phyloP scores from a whole-genome alignment of 345 rosid species.

The Abelmoschus esculentus region DNA sequence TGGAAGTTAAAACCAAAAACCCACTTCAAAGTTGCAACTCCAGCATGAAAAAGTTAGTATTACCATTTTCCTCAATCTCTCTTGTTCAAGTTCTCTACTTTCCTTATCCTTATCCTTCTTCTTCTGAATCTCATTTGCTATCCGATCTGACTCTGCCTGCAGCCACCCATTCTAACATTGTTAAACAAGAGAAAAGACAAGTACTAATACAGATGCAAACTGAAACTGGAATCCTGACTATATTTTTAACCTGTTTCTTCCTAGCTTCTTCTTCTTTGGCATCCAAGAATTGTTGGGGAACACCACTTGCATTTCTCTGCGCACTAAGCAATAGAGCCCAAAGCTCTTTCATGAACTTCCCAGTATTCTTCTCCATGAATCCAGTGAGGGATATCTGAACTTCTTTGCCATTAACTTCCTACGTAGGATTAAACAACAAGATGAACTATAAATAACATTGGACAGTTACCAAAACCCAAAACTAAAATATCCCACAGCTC shows the following conservation, averaged over 20 bases:
- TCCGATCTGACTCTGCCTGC: constrained; percentile 61
- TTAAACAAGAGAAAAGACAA: constrained; percentile 9
- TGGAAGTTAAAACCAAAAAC: constrained; percentile 57
- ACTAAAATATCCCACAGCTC: not conserved
- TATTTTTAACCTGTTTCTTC: constrained; percentile 52
- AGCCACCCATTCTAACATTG: constrained; percentile 8
- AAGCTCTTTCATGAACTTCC: constrained; percentile 93
- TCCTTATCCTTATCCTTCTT: constrained; percentile 71
- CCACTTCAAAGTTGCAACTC: constrained; percentile 37
- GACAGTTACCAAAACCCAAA: not conserved
- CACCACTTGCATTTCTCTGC: constrained; percentile 73
- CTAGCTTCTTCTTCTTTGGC: constrained; percentile 75
- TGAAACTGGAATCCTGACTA: not conserved
- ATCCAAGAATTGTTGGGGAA: constrained; percentile 85
- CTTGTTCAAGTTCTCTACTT: constrained; percentile 44
- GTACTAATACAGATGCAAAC: not conserved
- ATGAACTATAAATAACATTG: not conserved
- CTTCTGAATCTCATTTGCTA: constrained; percentile 54
- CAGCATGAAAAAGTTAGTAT: constrained; percentile 60
- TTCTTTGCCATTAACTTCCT: constrained; percentile 89
- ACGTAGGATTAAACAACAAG: constrained; percentile 13
- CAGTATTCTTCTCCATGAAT: constrained; percentile 95
- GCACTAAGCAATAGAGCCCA: constrained; percentile 93
- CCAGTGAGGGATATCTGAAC: constrained; percentile 81
- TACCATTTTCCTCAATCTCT: constrained; percentile 59